These are phyloP conservation scores for Calocybe gambosa DNA, from an alignment of 1,284 basidiomycete genomes.

Conservation along the genomic window DNA sequence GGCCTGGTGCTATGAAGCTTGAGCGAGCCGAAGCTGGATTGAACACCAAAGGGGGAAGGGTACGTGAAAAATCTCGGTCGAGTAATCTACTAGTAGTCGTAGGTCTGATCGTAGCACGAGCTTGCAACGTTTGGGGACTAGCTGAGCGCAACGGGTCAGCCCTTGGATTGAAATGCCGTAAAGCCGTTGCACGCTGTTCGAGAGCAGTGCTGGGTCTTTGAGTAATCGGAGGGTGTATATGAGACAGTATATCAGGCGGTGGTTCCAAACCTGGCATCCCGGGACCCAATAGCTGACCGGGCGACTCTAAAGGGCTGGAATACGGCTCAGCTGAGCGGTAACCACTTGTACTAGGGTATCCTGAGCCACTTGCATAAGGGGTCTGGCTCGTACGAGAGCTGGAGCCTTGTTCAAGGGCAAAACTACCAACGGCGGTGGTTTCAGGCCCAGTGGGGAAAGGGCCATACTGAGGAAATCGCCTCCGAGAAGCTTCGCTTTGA, in stretches of 20 bases:
- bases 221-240: conserved; percentile 12
- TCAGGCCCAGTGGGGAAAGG: conserved; percentile 45
- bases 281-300: conserved; percentile 47
- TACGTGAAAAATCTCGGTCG: conserved; percentile 33
- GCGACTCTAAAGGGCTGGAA: conserved; percentile 24
- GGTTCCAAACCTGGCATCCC: conserved; percentile 47
- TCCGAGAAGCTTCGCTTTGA: conserved; percentile 38
- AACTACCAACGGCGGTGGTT: conserved; percentile 22
- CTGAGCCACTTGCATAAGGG: conserved; percentile 9
- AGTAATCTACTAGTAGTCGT: conserved; percentile 11
- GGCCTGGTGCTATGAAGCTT: conserved; percentile 13
- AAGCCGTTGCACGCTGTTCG: conserved; percentile 9
- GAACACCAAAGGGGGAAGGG: conserved; percentile 35
- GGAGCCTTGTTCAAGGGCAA: conserved; percentile 17
- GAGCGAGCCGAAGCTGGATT: conserved; percentile 14
- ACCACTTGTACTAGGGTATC: conserved; percentile 16
- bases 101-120: conserved; percentile 8
- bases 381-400: conserved; percentile 11
- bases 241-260: conserved; percentile 19
- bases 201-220: conserved; percentile 10
- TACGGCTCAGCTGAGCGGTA: conserved; percentile 20
- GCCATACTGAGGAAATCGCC: conserved; percentile 53
- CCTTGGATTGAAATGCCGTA: conserved; percentile 4
- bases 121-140: conserved; percentile 13
- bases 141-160: conserved; percentile 11